These are phyloP conservation scores for Acer yangbiense DNA, from an alignment of 345 rosid species.

Conservation along the genomic window DNA sequence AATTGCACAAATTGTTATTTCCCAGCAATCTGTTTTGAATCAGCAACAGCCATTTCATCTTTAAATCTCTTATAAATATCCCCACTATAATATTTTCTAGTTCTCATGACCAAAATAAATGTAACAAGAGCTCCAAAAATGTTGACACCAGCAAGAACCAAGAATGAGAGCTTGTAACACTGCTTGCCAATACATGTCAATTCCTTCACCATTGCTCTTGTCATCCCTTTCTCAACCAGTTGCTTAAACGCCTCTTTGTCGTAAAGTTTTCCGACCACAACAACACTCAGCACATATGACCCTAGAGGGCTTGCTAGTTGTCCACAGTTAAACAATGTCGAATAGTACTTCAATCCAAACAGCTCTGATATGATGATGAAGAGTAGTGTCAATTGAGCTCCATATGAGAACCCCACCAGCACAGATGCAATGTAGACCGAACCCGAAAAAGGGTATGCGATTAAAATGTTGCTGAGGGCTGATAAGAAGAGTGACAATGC, in stretches of 20 bases:
- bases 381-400: slow-evolving; percentile 57
- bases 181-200: slow-evolving; percentile 48
- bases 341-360: slow-evolving; percentile 66
- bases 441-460: slow-evolving; percentile 41
- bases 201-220: slow-evolving; percentile 30
- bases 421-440: slow-evolving; percentile 54
- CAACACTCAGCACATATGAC: slow-evolving; percentile 52
- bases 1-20: background rate
- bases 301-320: slow-evolving; percentile 69
- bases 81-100: slow-evolving; percentile 56
- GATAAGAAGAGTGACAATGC: slow-evolving; percentile 48
- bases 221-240: slow-evolving; percentile 32
- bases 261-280: slow-evolving; percentile 50
- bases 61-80: slow-evolving; percentile 62
- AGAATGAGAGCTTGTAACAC: slow-evolving; percentile 56
- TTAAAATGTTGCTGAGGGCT: slow-evolving; percentile 44
- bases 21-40: background rate
- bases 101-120: slow-evolving; percentile 51
- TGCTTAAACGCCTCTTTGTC: slow-evolving; percentile 57
- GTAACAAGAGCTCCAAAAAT: slow-evolving; percentile 51
- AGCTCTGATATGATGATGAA: slow-evolving; percentile 60
- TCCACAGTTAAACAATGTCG: slow-evolving; percentile 59
- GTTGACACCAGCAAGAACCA: slow-evolving; percentile 51
- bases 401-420: slow-evolving; percentile 53
- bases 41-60: slow-evolving; percentile 23